A percentile compares a stretch with the other conserved stretches of the same genome.
Conservation (phyloP, 176 grass and related monocot genomes). For the Bothriochloa decipiens region DNA sequence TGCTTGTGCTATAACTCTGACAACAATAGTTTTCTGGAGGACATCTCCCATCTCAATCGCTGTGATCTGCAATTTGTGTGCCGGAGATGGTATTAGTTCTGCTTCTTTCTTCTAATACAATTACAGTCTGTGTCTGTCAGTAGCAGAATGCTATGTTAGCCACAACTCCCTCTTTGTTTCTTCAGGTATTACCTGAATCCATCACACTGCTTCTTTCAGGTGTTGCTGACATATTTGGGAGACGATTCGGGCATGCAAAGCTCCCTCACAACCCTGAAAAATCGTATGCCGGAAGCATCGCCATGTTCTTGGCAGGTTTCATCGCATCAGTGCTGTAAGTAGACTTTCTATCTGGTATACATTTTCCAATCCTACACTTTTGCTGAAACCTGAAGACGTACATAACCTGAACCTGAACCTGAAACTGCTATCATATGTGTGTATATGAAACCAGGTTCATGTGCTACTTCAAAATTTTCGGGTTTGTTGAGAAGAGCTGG, state of each 20-base stretch:
- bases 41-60: constrained; percentile 81
- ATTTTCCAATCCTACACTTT: neutral
- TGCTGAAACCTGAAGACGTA: neutral
- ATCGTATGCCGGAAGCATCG: constrained; percentile 65
- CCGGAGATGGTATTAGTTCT: constrained; percentile 63
- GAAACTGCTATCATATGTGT: neutral
- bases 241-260: constrained; percentile 61
- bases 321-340: constrained; percentile 69
- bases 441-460: constrained; percentile 52
- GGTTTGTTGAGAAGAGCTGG: constrained; percentile 71
- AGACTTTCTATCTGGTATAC: constrained; percentile 52
- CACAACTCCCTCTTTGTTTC: neutral
- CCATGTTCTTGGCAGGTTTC: constrained; percentile 69
- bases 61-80: constrained; percentile 80
- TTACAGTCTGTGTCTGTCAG: neutral
- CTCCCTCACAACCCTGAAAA: constrained; percentile 81
- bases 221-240: constrained; percentile 82
- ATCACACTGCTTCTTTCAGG: constrained; percentile 53
- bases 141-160: neutral
- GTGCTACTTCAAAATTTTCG: constrained; percentile 75
- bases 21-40: constrained; percentile 72
- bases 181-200: neutral
- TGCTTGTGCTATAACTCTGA: constrained; percentile 70
- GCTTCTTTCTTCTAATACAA: neutral
- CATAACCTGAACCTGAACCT: neutral